A percentile compares a stretch with the other conserved stretches of the same genome.
Conservation (phyloP, 2,329 filamentous ascomycete species). For the Ophiosphaerella korrae region DNA sequence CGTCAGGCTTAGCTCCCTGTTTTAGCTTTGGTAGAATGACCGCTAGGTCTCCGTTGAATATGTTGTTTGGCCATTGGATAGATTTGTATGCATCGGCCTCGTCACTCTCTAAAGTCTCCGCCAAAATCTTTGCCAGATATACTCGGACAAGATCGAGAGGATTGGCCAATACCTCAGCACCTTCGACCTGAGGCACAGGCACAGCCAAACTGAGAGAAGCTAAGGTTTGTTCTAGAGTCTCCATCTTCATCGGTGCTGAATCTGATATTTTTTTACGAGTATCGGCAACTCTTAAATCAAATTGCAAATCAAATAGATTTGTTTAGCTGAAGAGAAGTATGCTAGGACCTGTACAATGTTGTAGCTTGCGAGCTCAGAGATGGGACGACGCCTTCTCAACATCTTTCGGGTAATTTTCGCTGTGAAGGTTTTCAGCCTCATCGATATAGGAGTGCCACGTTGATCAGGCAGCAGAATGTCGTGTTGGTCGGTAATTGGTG, state of each 20-base stretch:
- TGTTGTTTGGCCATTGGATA: conserved; percentile 38
- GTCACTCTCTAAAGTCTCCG: conserved; percentile 17
- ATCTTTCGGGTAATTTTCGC: not conserved
- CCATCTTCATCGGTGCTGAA: conserved; percentile 1
- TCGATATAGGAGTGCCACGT: conserved; percentile 10
- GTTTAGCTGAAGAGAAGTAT: too few species aligned
- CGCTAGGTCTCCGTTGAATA: conserved; percentile 36
- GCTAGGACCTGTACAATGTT: not conserved
- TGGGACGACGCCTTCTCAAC: not conserved
- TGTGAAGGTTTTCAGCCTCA: conserved; percentile 4
- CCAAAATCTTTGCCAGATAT: conserved; percentile 28
- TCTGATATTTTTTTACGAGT: too few species aligned
- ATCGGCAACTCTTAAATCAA: too few species aligned
- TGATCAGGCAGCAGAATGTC: conserved; percentile 3
- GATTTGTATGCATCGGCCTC: conserved; percentile 25
- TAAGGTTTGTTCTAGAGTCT: conserved; percentile 9
- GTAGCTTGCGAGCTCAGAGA: not conserved
- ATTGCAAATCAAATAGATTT: too few species aligned
- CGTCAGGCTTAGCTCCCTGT: conserved; percentile 25
- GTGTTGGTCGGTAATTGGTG: conserved; percentile 11
- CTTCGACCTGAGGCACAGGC: not conserved
- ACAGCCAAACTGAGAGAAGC: conserved; percentile 1
- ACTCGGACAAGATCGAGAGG: conserved; percentile 36
- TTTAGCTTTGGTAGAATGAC: conserved; percentile 35
- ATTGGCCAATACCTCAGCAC: conserved; percentile 13